Base-by-base conservation (phyloP, 192 early-diverging fungal species). In the Linnemannia zychae region DNA sequence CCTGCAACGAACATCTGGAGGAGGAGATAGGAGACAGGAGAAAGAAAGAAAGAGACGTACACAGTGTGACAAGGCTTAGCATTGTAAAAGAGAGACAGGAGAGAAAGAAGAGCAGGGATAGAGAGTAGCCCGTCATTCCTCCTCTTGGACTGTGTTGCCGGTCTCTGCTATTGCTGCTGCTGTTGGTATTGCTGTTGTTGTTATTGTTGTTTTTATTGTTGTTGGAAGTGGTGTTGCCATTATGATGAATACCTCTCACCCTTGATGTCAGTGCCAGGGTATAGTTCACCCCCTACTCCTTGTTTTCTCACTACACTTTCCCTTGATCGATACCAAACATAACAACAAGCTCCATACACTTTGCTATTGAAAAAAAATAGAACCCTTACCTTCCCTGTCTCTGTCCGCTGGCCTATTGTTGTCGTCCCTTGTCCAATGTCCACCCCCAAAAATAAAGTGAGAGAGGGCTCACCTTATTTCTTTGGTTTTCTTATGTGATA, bases 111-210 rank as follows among this genome's bases (percentile, higher is more conserved):
- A 66, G 28, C 4, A 57, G 24, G 16, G 53, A 57, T 4, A 57
- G 16, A 31, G 38, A 36, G 67, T 68, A 68, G 38, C 67, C 17
- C 38, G 18, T 68, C 33, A 68, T 63, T 63, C 57, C 57, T 63
- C 53, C 9, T 9, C 53, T n/a, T 57, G 11, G 53, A 20, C n/a
- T 57, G 53, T n/a, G 11, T 22, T 57, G 53, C 22, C n/a, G n/a
- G n/a, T n/a, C n/a, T n/a, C n/a, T n/a, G n/a, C n/a, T n/a, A n/a
- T n/a, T n/a, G n/a, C n/a, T n/a, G 50, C 50, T 22, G n/a, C n/a
- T n/a, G n/a, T n/a, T n/a, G n/a, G n/a, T n/a, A n/a, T 44, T 44
- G 40, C 40, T 3, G 4, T 44, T 44, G 40, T 44, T 44, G 40
- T 44, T n/a, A n/a, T 44, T 44, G 40, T 44, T 44, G 40, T 44